These are phyloP conservation scores for Hanseniaspora vineae DNA, from an alignment of 805 yeast genomes.

Conservation along the genomic window DNA sequence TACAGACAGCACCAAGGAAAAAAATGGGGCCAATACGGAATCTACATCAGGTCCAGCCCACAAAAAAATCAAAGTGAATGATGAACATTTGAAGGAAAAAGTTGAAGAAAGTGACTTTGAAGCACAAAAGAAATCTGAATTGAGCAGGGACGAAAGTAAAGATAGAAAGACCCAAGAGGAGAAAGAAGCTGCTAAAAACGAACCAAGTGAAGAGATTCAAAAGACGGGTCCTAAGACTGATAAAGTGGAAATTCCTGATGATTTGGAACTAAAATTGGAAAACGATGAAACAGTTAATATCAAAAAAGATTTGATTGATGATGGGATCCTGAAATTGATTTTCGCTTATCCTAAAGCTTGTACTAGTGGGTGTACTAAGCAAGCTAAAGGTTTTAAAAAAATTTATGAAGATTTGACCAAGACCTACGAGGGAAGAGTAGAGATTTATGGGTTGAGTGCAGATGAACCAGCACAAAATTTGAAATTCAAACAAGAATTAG, in stretches of 20 bases:
- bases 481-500: constrained; percentile 59
- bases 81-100: too few relatives aligned
- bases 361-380: constrained; percentile 95
- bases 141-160: too few relatives aligned
- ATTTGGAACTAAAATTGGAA: constrained; percentile 30
- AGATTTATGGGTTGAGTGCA: constrained; percentile 70
- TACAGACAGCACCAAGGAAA: too few relatives aligned
- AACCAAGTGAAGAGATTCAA: neutral
- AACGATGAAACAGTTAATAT: constrained; percentile 13
- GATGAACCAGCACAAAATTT: constrained; percentile 73
- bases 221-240: neutral
- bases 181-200: neutral
- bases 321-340: constrained; percentile 35
- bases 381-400: constrained; percentile 79
- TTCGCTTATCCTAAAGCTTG: constrained; percentile 85
- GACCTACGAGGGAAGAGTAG: constrained; percentile 31
- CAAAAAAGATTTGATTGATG: constrained; percentile 28
- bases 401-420: constrained; percentile 35
- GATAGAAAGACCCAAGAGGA: neutral
- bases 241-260: constrained; percentile 53
- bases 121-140: too few relatives aligned
- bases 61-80: too few relatives aligned
- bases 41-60: too few relatives aligned
- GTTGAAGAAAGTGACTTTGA: too few relatives aligned
- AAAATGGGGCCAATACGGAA: too few relatives aligned